phyloP scores from a whole-genome alignment of 2,329 filamentous ascomycete species.

The Drechslerella dactyloides region DNA sequence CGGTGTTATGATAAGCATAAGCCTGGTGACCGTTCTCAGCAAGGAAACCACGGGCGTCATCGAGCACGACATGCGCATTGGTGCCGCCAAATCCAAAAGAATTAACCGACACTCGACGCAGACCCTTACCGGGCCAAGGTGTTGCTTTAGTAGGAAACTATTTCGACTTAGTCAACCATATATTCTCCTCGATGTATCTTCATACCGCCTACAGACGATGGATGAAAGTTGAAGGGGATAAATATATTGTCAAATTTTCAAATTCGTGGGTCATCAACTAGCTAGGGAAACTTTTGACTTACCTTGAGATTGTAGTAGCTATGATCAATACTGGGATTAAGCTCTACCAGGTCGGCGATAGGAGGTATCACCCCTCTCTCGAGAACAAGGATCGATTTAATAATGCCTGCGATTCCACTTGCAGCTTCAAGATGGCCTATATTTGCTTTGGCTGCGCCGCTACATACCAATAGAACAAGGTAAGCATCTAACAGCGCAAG shows the following conservation, averaged over 20 bases:
- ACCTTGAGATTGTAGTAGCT: slow-evolving; percentile 39
- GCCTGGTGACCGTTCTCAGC: slow-evolving; percentile 1
- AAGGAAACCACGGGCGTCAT: slow-evolving; percentile 20
- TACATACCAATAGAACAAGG: background rate
- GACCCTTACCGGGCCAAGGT: slow-evolving; percentile 6
- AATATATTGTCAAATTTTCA: background rate
- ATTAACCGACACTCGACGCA: slow-evolving; percentile 52
- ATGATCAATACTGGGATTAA: slow-evolving; percentile 38
- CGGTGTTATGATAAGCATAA: background rate
- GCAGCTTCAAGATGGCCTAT: slow-evolving; percentile 65
- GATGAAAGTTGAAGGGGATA: too few relatives aligned
- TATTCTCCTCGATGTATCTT: too few relatives aligned
- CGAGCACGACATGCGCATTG: slow-evolving; percentile 49
- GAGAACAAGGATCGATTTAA: slow-evolving; percentile 63
- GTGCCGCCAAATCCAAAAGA: slow-evolving; percentile 57
- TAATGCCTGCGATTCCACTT: slow-evolving; percentile 64
- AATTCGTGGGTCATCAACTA: background rate
- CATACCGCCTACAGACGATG: too few relatives aligned
- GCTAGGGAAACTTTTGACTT: background rate
- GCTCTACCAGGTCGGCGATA: slow-evolving; percentile 48
- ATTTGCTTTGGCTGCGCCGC: slow-evolving; percentile 66
- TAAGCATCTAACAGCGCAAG: too few relatives aligned
- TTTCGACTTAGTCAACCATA: background rate
- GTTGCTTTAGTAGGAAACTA: slow-evolving; percentile 23
- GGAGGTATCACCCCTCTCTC: slow-evolving; percentile 62